Evolutionary conservation across 75 land plant species (phyloP), one percentile per base, ranked within the genome.

Genomic region (Pseudotsuga menziesii): DNA sequence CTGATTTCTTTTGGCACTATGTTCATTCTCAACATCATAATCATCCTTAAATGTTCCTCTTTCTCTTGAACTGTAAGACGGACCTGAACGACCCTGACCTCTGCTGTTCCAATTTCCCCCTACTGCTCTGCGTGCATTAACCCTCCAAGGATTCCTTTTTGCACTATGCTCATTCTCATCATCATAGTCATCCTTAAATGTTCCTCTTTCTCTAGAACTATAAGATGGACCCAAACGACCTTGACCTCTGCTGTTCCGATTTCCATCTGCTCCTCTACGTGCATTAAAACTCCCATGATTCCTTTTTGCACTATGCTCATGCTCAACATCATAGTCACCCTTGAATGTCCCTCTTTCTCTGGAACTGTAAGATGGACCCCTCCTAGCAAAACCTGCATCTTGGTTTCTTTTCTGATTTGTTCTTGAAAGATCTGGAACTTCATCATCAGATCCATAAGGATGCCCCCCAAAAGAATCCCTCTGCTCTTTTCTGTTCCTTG

Each of bases 391-490:
- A 16, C 19, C 35, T 35, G 70, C 39, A 66, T 15, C 70, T 39
- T 66, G 4, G 19, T 19, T 39, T 66, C 39, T 35, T 12, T 66
- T 32, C 3, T 39, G 20, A 35, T 4, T 66, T 27, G 29, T 27
- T 39, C 41, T 66, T 2, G 70, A 66, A 26, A 66, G 4, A 35
- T 16, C 7, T 66, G 44, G 39, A 6, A 35, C 70, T 75, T 89
- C 91, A 71, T 83, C 85, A 59, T 87, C 89, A 36, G 85, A 84
- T 36, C 77, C 85, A 76, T 48, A 80, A 76, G 84, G 58, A 41
- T 80, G 52, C 25, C 75, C 78, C 36, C 74, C 73, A 57, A 71
- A 74, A 54, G 67, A 60, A 78, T 82, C 73, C 17, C 26, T 25
- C 32, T 27, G 48, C 16, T 57, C 70, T 29, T 26, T 66, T 32